A percentile compares a stretch with the other conserved stretches of the same genome.
These are phyloP conservation scores for Fusarium penzigii DNA, from an alignment of 2,329 filamentous ascomycete species.

Conservation along the genomic window DNA sequence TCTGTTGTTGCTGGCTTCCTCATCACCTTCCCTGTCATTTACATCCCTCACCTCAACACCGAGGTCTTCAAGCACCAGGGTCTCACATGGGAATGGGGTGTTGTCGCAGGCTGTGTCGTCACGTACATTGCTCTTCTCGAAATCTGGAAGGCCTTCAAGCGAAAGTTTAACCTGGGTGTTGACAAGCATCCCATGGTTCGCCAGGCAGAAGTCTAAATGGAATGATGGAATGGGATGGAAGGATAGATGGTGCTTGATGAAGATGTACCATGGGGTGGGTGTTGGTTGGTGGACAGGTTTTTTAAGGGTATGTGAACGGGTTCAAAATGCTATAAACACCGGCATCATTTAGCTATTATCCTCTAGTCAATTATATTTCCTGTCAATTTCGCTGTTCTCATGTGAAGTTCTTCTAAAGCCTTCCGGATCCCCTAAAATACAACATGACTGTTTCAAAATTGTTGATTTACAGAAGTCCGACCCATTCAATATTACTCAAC, in stretches of 20 bases:
- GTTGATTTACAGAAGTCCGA: neutral
- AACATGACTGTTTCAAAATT: too few relatives aligned
- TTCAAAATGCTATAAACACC: conserved; percentile 26
- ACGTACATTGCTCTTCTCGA: conserved; percentile 67
- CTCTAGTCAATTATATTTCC: conserved; percentile 31
- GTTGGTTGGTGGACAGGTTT: conserved; percentile 31
- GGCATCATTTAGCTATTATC: conserved; percentile 32
- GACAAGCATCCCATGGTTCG: conserved; percentile 21
- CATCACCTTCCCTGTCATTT: conserved; percentile 63
- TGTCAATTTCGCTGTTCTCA: conserved; percentile 14
- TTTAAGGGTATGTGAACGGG: conserved; percentile 28
- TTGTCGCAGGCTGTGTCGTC: conserved; percentile 60
- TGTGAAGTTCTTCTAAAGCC: neutral
- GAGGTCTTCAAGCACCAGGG: conserved; percentile 69
- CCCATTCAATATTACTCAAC: neutral
- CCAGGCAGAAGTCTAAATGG: conserved; percentile 20
- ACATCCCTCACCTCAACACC: conserved; percentile 67
- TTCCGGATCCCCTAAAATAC: too few relatives aligned
- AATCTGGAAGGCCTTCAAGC: conserved; percentile 69
- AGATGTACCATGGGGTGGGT: neutral
- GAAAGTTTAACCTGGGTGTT: conserved; percentile 43
- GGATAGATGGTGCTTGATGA: neutral
- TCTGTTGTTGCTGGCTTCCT: conserved; percentile 62
- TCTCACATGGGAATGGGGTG: conserved; percentile 72
- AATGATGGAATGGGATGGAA: neutral